phyloP scores from a whole-genome alignment of 176 grass and related monocot species.

The Secale cereale region DNA sequence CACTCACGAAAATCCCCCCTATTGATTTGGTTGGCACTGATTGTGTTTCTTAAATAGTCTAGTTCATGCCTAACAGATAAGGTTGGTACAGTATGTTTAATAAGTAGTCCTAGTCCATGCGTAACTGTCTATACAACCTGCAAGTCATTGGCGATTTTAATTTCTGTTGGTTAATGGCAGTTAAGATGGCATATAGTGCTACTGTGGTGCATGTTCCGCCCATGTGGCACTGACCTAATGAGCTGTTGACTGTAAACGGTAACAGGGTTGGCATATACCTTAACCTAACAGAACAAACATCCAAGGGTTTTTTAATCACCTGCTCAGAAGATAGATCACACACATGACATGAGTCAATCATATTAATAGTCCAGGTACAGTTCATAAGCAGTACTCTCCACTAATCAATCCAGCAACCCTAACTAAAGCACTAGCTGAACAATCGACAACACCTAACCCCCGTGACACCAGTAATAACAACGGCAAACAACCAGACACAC shows the following conservation, averaged over 20 bases:
- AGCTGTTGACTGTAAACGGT: background rate
- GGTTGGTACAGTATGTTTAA: background rate
- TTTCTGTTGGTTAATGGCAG: background rate
- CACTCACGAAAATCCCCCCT: background rate
- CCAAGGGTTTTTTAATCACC: background rate
- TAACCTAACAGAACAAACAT: background rate
- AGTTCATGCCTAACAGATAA: background rate
- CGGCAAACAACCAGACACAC: background rate
- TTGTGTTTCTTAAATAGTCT: background rate
- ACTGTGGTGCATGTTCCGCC: background rate
- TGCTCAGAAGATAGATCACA: background rate
- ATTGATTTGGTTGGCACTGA: background rate
- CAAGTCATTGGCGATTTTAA: background rate
- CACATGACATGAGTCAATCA: background rate
- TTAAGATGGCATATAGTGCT: background rate
- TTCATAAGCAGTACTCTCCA: background rate
- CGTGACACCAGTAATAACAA: background rate
- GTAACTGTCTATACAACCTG: background rate
- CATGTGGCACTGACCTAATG: background rate
- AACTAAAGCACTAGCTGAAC: background rate
- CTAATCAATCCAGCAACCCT: background rate
- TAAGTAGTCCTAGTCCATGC: background rate
- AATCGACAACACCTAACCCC: background rate
- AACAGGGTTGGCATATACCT: background rate
- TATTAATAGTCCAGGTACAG: background rate